A percentile compares a stretch with the other conserved stretches of the same genome.
These are phyloP conservation scores for Kappamyces sp. DNA, from an alignment of 192 early-diverging fungal genomes.

Conservation along the genomic window DNA sequence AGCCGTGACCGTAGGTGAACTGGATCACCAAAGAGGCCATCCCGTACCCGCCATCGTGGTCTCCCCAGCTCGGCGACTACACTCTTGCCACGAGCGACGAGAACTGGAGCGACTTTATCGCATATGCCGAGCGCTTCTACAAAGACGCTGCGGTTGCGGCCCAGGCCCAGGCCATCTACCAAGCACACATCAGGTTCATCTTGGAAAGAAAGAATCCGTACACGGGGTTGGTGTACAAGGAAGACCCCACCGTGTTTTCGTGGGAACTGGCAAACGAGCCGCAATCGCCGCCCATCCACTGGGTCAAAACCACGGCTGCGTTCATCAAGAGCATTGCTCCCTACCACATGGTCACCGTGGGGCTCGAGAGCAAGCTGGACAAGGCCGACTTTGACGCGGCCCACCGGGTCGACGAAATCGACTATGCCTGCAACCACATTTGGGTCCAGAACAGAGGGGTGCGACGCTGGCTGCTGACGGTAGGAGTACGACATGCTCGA, in stretches of 20 bases:
- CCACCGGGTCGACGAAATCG: slow-evolving; percentile 39
- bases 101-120: slow-evolving; percentile 34
- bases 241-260: slow-evolving; percentile 57
- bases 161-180: slow-evolving; percentile 35
- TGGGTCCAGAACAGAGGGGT: slow-evolving; percentile 22
- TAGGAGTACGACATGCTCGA: slow-evolving; percentile 29
- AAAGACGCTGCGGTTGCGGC: slow-evolving; percentile 23
- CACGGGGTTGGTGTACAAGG: slow-evolving; percentile 42
- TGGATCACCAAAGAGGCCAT: slow-evolving; percentile 50
- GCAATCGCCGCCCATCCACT: slow-evolving; percentile 38
- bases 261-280: slow-evolving; percentile 74
- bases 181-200: slow-evolving; percentile 39
- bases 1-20: neutral
- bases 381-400: slow-evolving; percentile 43
- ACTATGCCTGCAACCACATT: slow-evolving; percentile 49
- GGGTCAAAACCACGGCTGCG: slow-evolving; percentile 46
- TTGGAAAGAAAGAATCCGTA: slow-evolving; percentile 40
- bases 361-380: slow-evolving; percentile 57
- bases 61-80: slow-evolving; percentile 22
- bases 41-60: slow-evolving; percentile 53
- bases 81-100: slow-evolving; percentile 13
- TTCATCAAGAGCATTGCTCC: slow-evolving; percentile 45
- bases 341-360: slow-evolving; percentile 54
- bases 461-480: slow-evolving; percentile 1
- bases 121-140: slow-evolving; percentile 49